Percentiles rank a stretch among this genome's conserved stretches.
These are phyloP conservation scores for Hibiscus syriacus DNA, from an alignment of 345 rosid species.

Conservation along the genomic window DNA sequence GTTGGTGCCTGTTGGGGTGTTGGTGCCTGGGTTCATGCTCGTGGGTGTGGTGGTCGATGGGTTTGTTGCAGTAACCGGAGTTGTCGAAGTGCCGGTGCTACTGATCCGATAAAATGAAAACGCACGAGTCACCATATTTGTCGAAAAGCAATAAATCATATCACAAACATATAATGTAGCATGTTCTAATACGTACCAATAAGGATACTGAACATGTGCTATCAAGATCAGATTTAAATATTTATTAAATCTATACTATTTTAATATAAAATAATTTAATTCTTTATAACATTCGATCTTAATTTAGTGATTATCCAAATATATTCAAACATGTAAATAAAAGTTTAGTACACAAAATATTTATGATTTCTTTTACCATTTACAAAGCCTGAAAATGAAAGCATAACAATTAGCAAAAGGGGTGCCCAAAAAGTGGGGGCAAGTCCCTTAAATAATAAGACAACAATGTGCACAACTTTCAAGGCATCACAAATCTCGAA, in stretches of 20 bases:
- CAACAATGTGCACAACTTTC: background rate
- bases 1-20: conserved; percentile 4
- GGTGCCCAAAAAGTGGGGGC: background rate
- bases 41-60: conserved; percentile 2
- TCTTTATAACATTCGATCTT: too few relatives aligned
- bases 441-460: background rate
- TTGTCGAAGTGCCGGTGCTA: background rate
- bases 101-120: background rate
- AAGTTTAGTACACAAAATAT: too few relatives aligned
- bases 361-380: too few relatives aligned
- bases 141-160: background rate
- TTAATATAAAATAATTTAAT: too few relatives aligned
- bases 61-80: background rate
- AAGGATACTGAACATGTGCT: too few relatives aligned
- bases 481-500: background rate
- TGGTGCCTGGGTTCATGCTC: background rate
- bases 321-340: too few relatives aligned
- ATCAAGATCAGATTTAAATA: too few relatives aligned
- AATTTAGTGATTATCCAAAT: too few relatives aligned
- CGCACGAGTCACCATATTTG: background rate
- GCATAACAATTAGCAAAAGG: background rate
- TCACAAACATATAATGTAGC: background rate
- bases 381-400: background rate
- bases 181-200: too few relatives aligned
- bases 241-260: too few relatives aligned